phyloP scores from a whole-genome alignment of 108 stramenopile species.

The Fragilaria crotonensis region DNA sequence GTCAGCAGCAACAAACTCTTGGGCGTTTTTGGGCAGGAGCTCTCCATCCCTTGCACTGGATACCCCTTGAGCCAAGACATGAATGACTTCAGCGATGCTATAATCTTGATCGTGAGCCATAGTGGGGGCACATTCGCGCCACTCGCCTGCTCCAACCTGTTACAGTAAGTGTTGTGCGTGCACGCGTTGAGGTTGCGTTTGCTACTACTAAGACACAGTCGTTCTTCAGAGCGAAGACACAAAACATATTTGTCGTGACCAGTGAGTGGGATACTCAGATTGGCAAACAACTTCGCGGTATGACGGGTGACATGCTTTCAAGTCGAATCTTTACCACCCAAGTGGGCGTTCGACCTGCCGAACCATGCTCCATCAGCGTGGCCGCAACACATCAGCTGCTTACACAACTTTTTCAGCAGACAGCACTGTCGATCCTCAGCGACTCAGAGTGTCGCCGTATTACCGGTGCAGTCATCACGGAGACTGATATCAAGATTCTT shows the following conservation, averaged over 20 bases:
- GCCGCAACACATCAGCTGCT: constrained; percentile 63
- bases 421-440: constrained; percentile 38
- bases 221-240: constrained; percentile 27
- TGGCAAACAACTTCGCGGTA: constrained; percentile 52
- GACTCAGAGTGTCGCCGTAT: constrained; percentile 32
- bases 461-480: constrained; percentile 41
- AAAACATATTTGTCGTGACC: constrained; percentile 51
- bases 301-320: constrained; percentile 18
- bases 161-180: constrained; percentile 20
- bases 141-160: constrained; percentile 53
- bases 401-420: constrained; percentile 55
- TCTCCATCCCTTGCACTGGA: constrained; percentile 50
- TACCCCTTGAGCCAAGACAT: constrained; percentile 35
- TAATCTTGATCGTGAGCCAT: constrained; percentile 66
- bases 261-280: constrained; percentile 66
- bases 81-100: constrained; percentile 40
- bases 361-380: constrained; percentile 64
- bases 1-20: constrained; percentile 75
- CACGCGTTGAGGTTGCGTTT: constrained; percentile 2
- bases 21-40: constrained; percentile 62
- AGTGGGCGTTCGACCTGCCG: constrained; percentile 61
- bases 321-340: constrained; percentile 59
- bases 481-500: constrained; percentile 41
- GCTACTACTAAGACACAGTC: too few species aligned
- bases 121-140: constrained; percentile 67